phyloP scores from a whole-genome alignment of 352 stramenopile genomes.

The Chrysophaeum taylorii region DNA sequence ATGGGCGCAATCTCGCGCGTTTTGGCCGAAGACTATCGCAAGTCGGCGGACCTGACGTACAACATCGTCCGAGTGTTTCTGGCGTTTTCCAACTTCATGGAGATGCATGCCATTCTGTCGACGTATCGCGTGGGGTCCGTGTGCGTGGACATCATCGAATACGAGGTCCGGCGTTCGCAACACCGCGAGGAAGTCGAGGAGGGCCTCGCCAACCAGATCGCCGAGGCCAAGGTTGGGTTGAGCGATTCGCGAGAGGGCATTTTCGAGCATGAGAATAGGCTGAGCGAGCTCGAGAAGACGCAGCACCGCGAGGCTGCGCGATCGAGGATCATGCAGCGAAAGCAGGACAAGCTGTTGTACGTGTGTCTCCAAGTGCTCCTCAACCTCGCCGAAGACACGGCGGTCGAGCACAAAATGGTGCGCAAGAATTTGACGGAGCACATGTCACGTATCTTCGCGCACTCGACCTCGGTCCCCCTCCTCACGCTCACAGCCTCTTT shows the following conservation, averaged over 20 bases:
- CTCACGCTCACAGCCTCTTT: constrained; percentile 52
- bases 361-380: constrained; percentile 77
- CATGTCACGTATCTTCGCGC: constrained; percentile 21
- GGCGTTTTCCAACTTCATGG: constrained; percentile 83
- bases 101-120: constrained; percentile 77
- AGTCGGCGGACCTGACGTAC: constrained; percentile 80
- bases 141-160: constrained; percentile 83
- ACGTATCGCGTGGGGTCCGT: constrained; percentile 84
- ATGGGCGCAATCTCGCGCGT: constrained; percentile 83
- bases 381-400: constrained; percentile 82
- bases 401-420: constrained; percentile 86
- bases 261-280: constrained; percentile 24
- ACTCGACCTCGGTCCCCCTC: constrained; percentile 31
- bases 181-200: constrained; percentile 54
- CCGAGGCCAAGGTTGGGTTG: constrained; percentile 35
- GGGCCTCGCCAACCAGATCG: constrained; percentile 27
- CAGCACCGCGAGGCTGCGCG: constrained; percentile 13
- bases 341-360: constrained; percentile 82
- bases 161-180: constrained; percentile 73
- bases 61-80: constrained; percentile 87
- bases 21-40: constrained; percentile 86
- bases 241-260: constrained; percentile 9
- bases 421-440: constrained; percentile 50
- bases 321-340: constrained; percentile 45
- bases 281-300: constrained; percentile 19